These are phyloP conservation scores for Aspergillus hiratsukae DNA, from an alignment of 2,329 filamentous ascomycete species.

Conservation along the genomic window DNA sequence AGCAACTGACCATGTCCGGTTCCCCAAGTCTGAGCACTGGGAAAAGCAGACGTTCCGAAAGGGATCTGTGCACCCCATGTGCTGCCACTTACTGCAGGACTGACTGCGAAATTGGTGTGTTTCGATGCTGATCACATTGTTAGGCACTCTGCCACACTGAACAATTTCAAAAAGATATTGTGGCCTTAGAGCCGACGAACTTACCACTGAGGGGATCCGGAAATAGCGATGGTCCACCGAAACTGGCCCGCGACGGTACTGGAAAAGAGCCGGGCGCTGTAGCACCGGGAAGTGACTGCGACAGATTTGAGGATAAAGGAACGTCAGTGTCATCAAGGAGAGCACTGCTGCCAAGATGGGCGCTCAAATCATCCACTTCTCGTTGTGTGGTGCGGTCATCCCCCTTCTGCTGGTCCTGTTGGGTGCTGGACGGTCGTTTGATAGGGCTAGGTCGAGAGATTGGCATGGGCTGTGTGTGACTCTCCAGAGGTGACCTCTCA, in stretches of 20 bases:
- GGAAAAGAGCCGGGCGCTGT: conserved; percentile 50
- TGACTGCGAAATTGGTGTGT: conserved; percentile 29
- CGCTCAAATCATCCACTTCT: conserved; percentile 67
- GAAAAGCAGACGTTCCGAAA: conserved; percentile 37
- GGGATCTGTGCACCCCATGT: conserved; percentile 35
- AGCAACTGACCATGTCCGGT: conserved; percentile 31
- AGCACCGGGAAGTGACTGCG: conserved; percentile 46
- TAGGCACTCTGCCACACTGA: conserved; percentile 8
- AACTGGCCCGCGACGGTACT: conserved; percentile 38
- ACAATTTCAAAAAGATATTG: conserved; percentile 1
- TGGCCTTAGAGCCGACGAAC: conserved; percentile 14
- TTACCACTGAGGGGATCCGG: conserved; percentile 40
- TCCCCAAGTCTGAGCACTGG: conserved; percentile 36
- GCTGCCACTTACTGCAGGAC: conserved; percentile 25
- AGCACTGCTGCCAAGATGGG: conserved; percentile 85
- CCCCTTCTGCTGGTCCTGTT: conserved; percentile 44
- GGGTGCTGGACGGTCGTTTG: conserved; percentile 73
- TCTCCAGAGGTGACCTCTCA: conserved; percentile 57
- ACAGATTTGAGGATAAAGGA: conserved; percentile 51
- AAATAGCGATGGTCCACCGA: conserved; percentile 40
- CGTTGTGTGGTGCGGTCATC: conserved; percentile 42
- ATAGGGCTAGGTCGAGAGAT: conserved; percentile 83
- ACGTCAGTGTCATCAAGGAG: conserved; percentile 72
- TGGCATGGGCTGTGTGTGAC: conserved; percentile 59
- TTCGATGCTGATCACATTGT: conserved; percentile 27